Evolutionary conservation across 2,329 filamentous ascomycete species (phyloP), one percentile per base, ranked within the genome.

Genomic region (Lachnellula cervina): DNA sequence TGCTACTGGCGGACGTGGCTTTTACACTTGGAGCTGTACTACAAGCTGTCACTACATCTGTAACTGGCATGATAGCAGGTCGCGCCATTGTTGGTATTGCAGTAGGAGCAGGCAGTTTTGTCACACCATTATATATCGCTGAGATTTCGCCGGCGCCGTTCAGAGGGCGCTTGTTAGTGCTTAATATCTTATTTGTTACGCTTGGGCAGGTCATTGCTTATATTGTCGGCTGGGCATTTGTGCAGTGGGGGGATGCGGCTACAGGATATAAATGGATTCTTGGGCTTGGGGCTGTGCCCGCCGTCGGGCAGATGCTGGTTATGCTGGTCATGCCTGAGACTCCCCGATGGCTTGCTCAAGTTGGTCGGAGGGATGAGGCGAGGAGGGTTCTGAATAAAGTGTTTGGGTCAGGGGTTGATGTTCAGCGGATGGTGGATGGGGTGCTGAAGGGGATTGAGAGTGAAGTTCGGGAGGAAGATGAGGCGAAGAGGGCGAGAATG

Each of bases 201-300:
- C 77, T 89, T 11, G 93, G 93, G 0, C 92, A 97, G 72, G 89
- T 96, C 2, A 81, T 95, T 19, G 92, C 93, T 2, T 97, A 97
- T 71, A 69, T 95, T 1, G 74, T 91, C 6, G 93, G 93, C 1
- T 96, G 89, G 87, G 71, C 78, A 0, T 86, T 96, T 47, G 80
- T 83, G 5, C 78, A 80, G 54, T 76, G 76, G 56, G 80, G 76
- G 0, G 70, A 74, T 55, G 64, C 69, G 21, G 68, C 66, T 37
- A 80, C 79, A 13, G 90, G 88, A 1, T 97, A 93, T 92, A 79
- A 90, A 49, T 95, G 89, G 86, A 92, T 96, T 82, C 91, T 97
- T 0, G 92, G 92, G 0, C 72, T 97, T 0, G 93, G 92, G 0
- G 88, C 88, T 8, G 59, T 87, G 25, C 93, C 93, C 0, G 92